phyloP scores from a whole-genome alignment of 345 rosid genomes.

The Salix dunnii region DNA sequence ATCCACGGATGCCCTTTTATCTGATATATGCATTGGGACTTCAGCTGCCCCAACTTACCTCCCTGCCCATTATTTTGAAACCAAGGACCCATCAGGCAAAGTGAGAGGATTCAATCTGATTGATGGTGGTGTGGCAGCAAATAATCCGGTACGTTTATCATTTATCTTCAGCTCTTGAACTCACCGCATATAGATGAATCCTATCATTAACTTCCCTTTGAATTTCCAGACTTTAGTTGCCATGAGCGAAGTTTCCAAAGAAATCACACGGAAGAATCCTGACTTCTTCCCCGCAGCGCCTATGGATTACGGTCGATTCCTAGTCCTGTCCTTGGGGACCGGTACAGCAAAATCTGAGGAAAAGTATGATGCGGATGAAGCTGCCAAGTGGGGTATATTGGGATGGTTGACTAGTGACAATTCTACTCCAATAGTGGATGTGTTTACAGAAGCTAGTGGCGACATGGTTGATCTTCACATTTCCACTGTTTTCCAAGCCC shows the following conservation, averaged over 20 bases:
- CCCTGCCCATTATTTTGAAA: constrained; percentile 45
- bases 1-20: constrained; percentile 38
- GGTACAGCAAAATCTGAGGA: constrained; percentile 37
- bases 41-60: constrained; percentile 74
- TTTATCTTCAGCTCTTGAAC: neutral
- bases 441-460: constrained; percentile 29
- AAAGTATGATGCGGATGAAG: constrained; percentile 39
- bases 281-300: constrained; percentile 44
- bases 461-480: constrained; percentile 57
- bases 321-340: constrained; percentile 64
- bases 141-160: constrained; percentile 43
- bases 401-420: constrained; percentile 55
- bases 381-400: constrained; percentile 59
- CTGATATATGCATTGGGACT: constrained; percentile 59
- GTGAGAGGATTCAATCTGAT: constrained; percentile 52
- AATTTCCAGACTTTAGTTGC: constrained; percentile 41
- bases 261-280: constrained; percentile 29
- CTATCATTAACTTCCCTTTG: too few species aligned
- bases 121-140: constrained; percentile 81
- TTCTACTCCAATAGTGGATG: constrained; percentile 54
- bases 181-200: too few species aligned
- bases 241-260: constrained; percentile 50
- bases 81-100: constrained; percentile 29
- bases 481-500: constrained; percentile 44
- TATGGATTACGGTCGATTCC: constrained; percentile 42